phyloP scores from a whole-genome alignment of 345 rosid genomes.

The Cochlearia excelsa region DNA sequence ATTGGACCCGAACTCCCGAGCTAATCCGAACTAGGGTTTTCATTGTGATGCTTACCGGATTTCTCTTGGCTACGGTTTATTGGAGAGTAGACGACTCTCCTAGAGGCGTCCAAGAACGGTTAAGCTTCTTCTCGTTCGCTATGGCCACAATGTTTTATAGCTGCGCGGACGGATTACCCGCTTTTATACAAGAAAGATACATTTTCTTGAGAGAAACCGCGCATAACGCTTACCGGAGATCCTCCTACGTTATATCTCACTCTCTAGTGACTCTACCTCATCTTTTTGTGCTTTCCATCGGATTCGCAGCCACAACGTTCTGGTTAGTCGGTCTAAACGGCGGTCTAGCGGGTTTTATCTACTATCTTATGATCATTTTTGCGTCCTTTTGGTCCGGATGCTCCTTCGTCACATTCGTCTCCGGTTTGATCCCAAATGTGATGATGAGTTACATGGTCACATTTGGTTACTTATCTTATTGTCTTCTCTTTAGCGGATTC shows the following conservation, averaged over 20 bases:
- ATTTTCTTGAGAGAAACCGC: constrained; percentile 73
- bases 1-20: constrained; percentile 36
- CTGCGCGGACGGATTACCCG: constrained; percentile 47
- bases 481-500: constrained; percentile 38
- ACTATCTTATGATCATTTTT: constrained; percentile 44
- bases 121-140: constrained; percentile 49
- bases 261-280: constrained; percentile 45
- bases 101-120: constrained; percentile 42
- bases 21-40: constrained; percentile 24
- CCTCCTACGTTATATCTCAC: constrained; percentile 51
- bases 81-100: constrained; percentile 48
- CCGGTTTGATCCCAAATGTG: constrained; percentile 46
- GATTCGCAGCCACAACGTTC: constrained; percentile 44
- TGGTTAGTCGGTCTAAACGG: constrained; percentile 57
- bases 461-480: constrained; percentile 46
- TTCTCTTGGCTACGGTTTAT: constrained; percentile 59
- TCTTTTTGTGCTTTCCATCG: constrained; percentile 42
- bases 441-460: constrained; percentile 43
- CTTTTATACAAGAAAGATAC: constrained; percentile 57
- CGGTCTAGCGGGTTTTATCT: constrained; percentile 41
- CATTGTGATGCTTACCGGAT: constrained; percentile 40
- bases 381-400: constrained; percentile 73
- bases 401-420: constrained; percentile 47
- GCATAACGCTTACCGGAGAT: constrained; percentile 44
- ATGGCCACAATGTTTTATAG: constrained; percentile 45